phyloP scores from a whole-genome alignment of 169 alveolate species.

The Cyclospora cayetanensis region DNA sequence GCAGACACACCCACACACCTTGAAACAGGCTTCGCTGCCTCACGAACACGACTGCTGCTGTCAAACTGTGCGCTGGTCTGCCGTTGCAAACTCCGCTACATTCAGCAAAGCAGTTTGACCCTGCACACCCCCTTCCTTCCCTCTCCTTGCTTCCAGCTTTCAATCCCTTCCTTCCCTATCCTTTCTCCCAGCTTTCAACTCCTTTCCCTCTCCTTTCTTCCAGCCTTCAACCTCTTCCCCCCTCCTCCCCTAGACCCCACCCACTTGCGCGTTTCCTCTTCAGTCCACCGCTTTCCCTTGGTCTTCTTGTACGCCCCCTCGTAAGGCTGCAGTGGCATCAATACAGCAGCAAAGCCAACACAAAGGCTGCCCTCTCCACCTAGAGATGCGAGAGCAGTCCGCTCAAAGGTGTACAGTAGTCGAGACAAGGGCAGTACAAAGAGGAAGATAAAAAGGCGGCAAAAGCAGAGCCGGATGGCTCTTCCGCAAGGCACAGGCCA shows the following conservation, averaged over 20 bases:
- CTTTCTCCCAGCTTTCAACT: too few relatives aligned
- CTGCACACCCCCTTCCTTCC: too few relatives aligned
- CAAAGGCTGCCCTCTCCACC: background rate
- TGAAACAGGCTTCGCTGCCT: too few relatives aligned
- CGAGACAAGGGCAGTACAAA: background rate
- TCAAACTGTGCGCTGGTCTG: too few relatives aligned
- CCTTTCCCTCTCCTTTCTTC: too few relatives aligned
- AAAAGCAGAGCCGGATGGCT: background rate
- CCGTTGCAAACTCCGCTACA: too few relatives aligned
- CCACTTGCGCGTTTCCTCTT: conserved; percentile 75
- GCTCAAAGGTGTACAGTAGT: background rate
- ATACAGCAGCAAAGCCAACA: background rate
- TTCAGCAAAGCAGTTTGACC: too few relatives aligned
- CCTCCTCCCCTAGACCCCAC: background rate
- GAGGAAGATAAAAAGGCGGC: background rate
- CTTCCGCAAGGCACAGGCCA: background rate
- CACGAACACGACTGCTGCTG: too few relatives aligned
- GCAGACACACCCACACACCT: too few relatives aligned
- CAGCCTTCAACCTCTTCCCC: too few relatives aligned
- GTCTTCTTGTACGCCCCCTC: conserved; percentile 78
- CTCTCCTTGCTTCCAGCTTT: too few relatives aligned
- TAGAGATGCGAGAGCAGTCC: background rate
- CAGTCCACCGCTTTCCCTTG: conserved; percentile 78
- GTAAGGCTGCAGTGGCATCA: conserved; percentile 63
- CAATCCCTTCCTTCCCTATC: too few relatives aligned